Base-by-base conservation (phyloP, 1,284 basidiomycete genomes). In the Lentinula novae-zelandiae region DNA sequence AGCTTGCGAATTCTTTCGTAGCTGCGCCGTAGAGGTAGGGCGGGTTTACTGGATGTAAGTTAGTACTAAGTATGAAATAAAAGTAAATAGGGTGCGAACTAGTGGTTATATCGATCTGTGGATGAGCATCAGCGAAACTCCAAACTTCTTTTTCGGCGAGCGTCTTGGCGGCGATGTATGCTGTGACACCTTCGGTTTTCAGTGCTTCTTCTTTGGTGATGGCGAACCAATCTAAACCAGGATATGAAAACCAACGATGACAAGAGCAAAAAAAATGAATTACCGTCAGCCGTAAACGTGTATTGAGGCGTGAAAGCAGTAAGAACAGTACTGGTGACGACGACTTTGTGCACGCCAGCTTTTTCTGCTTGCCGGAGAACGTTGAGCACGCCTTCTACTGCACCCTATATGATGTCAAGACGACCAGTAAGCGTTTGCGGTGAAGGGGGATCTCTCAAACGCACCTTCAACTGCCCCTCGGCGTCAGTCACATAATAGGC, bases 101-200 rank as follows among this genome's bases (percentile, higher is more conserved):
- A 9, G 44, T 46, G 7, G 67, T 60, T 17, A 68, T 60, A 39
- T 68, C 67, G 15, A 68, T 44, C 3, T 64, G 48, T 9, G 66
- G 62, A 57, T 67, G 62, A 5, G 58, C 10, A 7, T 65, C 60
- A 2, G 62, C 67, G 53, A 60, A 69, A 31, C 63, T 60, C 67
- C 67, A 69, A 12, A 65, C 60, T 9, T 64, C 65, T 13, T 46
- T 50, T 57, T 69, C 67, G 22, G 63, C 61, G 10, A 66, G 53
- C 8, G 57, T 67, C 56, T 69, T 69, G 7, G 65, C 62, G 7
- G 64, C 67, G 10, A 46, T 27, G 51, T 68, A 68, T 6, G 57
- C 57, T n/a, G 48, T 46, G 44, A 66, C 59, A 20, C 60, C 49
- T 10, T 50, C 17, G 51, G 60, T 61, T 38, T 51, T 51, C 10